Base-by-base conservation (phyloP, 352 stramenopile genomes). In the Pythium phragmitis region DNA sequence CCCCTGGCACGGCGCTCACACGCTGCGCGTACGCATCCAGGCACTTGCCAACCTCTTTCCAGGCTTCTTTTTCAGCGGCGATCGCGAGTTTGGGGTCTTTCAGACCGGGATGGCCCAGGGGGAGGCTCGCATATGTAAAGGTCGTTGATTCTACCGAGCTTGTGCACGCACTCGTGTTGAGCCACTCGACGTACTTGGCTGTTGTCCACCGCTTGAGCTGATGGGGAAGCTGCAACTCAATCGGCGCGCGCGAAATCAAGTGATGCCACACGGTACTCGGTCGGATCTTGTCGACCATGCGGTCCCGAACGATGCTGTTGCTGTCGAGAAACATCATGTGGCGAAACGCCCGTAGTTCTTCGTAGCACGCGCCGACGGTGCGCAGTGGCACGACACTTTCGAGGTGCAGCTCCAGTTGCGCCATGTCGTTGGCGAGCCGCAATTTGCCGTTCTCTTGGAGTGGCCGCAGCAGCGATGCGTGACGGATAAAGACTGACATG, bases 181-280 rank as follows among this genome's bases (percentile, higher is more conserved):
- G 67, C 85, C 85, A 96, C 14, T 89, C 75, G 48, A 96, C 77
- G 59, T 96, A 96, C 67, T 87, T 86, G 34, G 77, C 74, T 28
- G 81, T 75, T 4, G 70, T 85, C 82, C 77, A 91, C 14, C 76
- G 76, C 74, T 89, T 91, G 60, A 82, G 77, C 45, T 92, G 80
- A 57, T 92, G 81, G 30, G 87, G 87, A 14, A 92, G 57, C 68
- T 92, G 80, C 42, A 96, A 59, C 70, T 90, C 85, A 17, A 76
- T 58, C 4, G 85, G 85, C 23, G 74, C 85, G 3, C 85, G 80
- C 41, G 80, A 74, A 30, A 90, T 88, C 55, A 96, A 59, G 48
- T 96, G 83, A 50, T 96, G 87, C 85, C 87, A 96, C 50, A 96
- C 82, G 17, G 93, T 96, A 56, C 83, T 91, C 3, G 87, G 87